Base-by-base conservation (phyloP, 2,329 filamentous ascomycete genomes). In the Thelonectria rubi region DNA sequence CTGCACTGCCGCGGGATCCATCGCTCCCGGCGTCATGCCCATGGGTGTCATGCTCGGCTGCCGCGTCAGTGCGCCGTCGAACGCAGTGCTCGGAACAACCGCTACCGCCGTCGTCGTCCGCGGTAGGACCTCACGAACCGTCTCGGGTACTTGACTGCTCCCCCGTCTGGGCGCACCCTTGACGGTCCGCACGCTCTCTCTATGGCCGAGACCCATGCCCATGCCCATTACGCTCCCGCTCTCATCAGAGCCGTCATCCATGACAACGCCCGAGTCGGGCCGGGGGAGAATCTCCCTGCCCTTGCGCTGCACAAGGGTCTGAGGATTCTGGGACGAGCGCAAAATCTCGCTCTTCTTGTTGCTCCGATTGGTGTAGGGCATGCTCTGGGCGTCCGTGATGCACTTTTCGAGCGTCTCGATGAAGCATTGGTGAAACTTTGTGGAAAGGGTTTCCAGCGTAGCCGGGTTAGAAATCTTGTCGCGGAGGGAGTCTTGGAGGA, bases 401-500 rank as follows among this genome's bases (percentile, higher is more conserved):
- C 78, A 80, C 14, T 74, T 72, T 21, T 78, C 74, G 3, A 80
- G 64, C 0, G 77, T 76, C 60, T 79, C 77, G 18, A 79, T 66
- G 55, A 80, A 79, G 64, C 76, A 78, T 39, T 79, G 77, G 37
- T 77, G 76, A 55, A 79, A 79, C 51, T 78, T 76, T 15, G 75
- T 76, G 0, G 76, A 74, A 1, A 80, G 66, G 0, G 77, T 78
- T 58, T 80, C 78, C 1, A 80, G 69, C 0, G 77, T 78, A 0
- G 73, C 72, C 0, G 72, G 74, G 45, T 78, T 78, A 40, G 76
- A 74, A 12, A 79, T 78, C 40, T 77, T 77, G 63, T 78, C 75
- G 37, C 73, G 71, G 1, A 80, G 73, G 0, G 72, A 75, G 2
- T 66, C 39, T 24, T 76, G 74, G 0, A 80, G 70, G 9, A 66